Percentiles rank a stretch among this genome's conserved stretches.
phyloP scores from a whole-genome alignment of 2,329 filamentous ascomycete species.

The Colletotrichum sp. region DNA sequence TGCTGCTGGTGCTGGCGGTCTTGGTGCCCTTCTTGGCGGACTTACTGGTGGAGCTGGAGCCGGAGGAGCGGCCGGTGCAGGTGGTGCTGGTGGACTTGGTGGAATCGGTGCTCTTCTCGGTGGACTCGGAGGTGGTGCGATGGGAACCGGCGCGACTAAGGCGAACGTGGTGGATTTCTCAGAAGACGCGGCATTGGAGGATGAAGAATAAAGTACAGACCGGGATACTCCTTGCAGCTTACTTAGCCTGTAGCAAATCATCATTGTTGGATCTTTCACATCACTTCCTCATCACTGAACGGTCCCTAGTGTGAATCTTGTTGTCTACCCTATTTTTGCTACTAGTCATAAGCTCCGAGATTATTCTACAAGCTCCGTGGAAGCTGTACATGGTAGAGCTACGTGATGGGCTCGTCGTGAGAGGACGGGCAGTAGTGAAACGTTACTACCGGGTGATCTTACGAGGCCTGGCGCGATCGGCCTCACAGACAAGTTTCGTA shows the following conservation, averaged over 20 bases:
- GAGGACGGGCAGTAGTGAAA: not conserved
- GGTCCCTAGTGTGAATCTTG: not conserved
- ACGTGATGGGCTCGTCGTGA: not conserved
- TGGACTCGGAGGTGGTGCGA: not conserved
- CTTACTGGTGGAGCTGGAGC: not conserved
- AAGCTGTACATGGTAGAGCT: not conserved
- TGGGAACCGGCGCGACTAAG: not conserved
- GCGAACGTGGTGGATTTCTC: not conserved
- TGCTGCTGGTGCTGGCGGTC: not conserved
- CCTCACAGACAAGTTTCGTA: not conserved
- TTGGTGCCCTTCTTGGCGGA: not conserved
- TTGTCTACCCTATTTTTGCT: too few species aligned
- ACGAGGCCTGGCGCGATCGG: not conserved
- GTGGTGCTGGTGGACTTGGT: not conserved
- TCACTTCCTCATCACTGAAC: not conserved
- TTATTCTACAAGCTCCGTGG: too few species aligned
- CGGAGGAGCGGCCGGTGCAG: not conserved
- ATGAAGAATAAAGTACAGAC: constrained; percentile 2
- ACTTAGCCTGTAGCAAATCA: constrained; percentile 15
- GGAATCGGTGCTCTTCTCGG: not conserved
- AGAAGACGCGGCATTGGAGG: constrained; percentile 4
- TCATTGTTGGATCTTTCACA: constrained; percentile 2
- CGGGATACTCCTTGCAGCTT: constrained; percentile 8
- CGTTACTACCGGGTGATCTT: not conserved
- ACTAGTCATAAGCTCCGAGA: too few species aligned